phyloP scores from a whole-genome alignment of 2,329 filamentous ascomycete genomes.

The Neofusicoccum sp. region DNA sequence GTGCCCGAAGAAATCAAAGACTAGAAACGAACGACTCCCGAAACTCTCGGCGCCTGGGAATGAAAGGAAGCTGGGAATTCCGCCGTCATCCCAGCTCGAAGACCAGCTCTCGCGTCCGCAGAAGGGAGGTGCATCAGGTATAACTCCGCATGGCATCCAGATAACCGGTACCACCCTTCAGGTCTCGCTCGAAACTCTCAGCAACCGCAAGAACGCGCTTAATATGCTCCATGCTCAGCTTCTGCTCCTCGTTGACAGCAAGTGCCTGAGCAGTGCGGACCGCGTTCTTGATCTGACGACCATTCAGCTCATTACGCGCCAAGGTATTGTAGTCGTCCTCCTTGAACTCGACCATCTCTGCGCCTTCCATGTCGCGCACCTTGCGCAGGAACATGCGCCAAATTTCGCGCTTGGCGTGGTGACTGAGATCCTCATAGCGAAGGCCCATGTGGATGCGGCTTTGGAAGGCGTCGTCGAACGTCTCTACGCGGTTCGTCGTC shows the following conservation, averaged over 20 bases:
- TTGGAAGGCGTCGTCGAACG: slow-evolving; percentile 89
- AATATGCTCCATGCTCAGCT: slow-evolving; percentile 76
- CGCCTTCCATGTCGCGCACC: slow-evolving; percentile 63
- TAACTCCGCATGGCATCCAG: slow-evolving; percentile 83
- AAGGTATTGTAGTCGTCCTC: slow-evolving; percentile 67
- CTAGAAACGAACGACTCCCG: no score
- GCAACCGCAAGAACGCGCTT: slow-evolving; percentile 79
- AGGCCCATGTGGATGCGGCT: slow-evolving; percentile 83
- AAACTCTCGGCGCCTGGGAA: no score
- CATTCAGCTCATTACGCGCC: slow-evolving; percentile 67
- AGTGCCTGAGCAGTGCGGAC: slow-evolving; percentile 80
- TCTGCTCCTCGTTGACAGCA: slow-evolving; percentile 70
- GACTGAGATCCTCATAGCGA: slow-evolving; percentile 71
- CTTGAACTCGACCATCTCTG: slow-evolving; percentile 52
- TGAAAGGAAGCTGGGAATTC: no score
- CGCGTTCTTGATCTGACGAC: slow-evolving; percentile 83
- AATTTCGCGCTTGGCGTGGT: slow-evolving; percentile 71
- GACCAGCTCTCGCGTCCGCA: no score
- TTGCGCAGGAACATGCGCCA: slow-evolving; percentile 82
- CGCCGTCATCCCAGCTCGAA: no score
- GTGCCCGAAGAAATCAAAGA: no score
- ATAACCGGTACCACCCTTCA: slow-evolving; percentile 78
- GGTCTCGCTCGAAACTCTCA: slow-evolving; percentile 76
- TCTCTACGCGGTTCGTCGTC: slow-evolving; percentile 83
- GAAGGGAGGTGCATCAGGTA: no score